Conservation (phyloP, 768 basidiomycete species). For the Phlebiopsis flavidoalba region DNA sequence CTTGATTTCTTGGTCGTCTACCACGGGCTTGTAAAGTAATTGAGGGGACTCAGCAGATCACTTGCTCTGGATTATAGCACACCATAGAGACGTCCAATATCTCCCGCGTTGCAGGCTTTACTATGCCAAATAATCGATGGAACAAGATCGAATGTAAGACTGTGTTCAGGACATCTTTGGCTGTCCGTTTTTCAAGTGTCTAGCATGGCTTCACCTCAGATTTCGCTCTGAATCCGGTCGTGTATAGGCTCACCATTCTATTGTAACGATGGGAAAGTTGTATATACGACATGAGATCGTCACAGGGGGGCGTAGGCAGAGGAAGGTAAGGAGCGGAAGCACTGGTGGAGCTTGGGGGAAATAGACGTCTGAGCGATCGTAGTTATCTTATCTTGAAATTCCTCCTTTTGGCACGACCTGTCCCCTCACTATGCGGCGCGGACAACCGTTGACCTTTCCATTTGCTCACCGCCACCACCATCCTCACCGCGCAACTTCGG, state of each 20-base stretch:
- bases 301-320: background rate
- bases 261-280: conserved; percentile 5
- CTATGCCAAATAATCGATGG: conserved; percentile 75
- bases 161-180: conserved; percentile 70
- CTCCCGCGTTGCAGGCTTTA: conserved; percentile 73
- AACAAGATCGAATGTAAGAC: conserved; percentile 81
- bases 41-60: background rate
- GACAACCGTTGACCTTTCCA: background rate
- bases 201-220: conserved; percentile 28
- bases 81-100: conserved; percentile 86
- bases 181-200: conserved; percentile 68
- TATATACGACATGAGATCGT: background rate
- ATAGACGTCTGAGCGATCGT: background rate
- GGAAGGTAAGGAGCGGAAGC: background rate
- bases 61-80: conserved; percentile 15
- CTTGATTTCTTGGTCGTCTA: conserved; percentile 69
- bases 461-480: conserved; percentile 2
- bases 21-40: conserved; percentile 52
- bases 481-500: background rate
- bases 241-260: conserved; percentile 9
- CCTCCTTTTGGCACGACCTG: background rate
- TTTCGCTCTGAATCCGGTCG: no score
- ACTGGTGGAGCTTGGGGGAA: background rate
- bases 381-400: background rate
- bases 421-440: background rate